Conservation (phyloP, 176 grass and related monocot genomes). For the Ensete glaucum region DNA sequence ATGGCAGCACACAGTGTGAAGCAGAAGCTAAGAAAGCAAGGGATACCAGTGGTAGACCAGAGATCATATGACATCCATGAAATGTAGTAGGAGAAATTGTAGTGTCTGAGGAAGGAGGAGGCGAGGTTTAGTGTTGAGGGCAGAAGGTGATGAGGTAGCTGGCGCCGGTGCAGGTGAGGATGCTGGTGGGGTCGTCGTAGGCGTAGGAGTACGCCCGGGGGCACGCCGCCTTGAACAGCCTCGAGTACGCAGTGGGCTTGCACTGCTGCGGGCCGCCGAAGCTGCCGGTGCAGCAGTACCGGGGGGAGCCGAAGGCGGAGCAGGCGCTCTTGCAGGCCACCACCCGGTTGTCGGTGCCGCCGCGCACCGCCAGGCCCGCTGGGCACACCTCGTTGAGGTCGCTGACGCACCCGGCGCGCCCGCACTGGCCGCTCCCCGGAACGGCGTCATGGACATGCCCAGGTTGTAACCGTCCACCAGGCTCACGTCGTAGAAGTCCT, state of each 20-base stretch:
- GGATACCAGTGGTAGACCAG: too few relatives aligned
- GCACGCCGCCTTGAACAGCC: constrained; percentile 85
- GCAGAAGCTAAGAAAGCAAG: too few relatives aligned
- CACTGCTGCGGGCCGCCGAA: constrained; percentile 73
- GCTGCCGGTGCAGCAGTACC: constrained; percentile 87
- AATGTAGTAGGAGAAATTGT: too few relatives aligned
- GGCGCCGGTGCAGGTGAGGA: constrained; percentile 76
- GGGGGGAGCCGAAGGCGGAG: constrained; percentile 49
- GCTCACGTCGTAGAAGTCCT: constrained; percentile 95
- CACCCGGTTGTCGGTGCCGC: constrained; percentile 28
- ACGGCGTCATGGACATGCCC: constrained; percentile 71
- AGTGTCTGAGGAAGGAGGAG: too few relatives aligned
- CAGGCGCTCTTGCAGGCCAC: constrained; percentile 84
- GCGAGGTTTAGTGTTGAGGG: constrained; percentile 32
- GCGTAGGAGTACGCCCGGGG: constrained; percentile 95
- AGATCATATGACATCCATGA: too few relatives aligned
- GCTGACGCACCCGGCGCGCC: constrained; percentile 60
- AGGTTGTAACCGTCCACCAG: constrained; percentile 96
- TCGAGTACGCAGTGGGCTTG: constrained; percentile 79
- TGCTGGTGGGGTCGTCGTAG: constrained; percentile 73
- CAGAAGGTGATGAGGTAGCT: constrained; percentile 95
- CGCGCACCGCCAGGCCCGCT: constrained; percentile 52
- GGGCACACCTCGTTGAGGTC: constrained; percentile 92
- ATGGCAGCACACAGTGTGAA: too few relatives aligned
- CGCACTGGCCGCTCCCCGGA: constrained; percentile 50